Base-by-base conservation (phyloP, 2,329 filamentous ascomycete species). In the Lachnellula willkommii region DNA sequence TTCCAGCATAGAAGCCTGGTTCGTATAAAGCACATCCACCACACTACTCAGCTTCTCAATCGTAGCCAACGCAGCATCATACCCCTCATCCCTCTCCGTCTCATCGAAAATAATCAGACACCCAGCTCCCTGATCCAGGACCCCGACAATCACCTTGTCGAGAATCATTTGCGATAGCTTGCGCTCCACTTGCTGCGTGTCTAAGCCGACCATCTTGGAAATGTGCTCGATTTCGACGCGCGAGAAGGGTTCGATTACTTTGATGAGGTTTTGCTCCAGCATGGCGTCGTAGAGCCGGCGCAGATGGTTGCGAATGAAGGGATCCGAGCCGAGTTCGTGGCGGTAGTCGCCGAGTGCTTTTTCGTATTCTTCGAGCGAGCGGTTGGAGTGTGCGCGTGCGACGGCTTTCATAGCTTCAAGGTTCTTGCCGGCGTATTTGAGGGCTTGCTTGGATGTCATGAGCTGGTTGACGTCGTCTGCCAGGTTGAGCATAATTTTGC, bases 141-240 rank as follows among this genome's bases (percentile, higher is more conserved):
- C 94, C 57, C 95, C 94, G 65, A 96, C 90, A 70, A 99, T 97
- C 68, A 97, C 90, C 80, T 96, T 96, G 78, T 99, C 94, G 57
- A 99, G 81, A 69, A 99, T 99, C 95, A 99, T 99, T 80, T 99
- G 95, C 47, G 90, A 95, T 61, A 99, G 81, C 81, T 99, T 99
- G 67, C 92, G 85, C 83, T 99, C 95, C 58, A 99, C 94, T 77
- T 97, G 93, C 73, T 90, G 87, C 26, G 90, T 95, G 72, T 97
- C 94, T 60, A 99, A 80, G 40, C 93, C 92, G 52, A 99, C 94
- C 88, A 97, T 95, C 79, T 94, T 91, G 65, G 94, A 93, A 68
- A 99, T 90, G 72, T 99, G 94, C 66, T 87, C 88, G 67, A 99
- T 95, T 76, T 99, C 94, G 53, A 99, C 94, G 60, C 92, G 85